Evolutionary conservation across 495 filamentous ascomycete species (phyloP).

Genomic region (Daldinia bambusicola): DNA sequence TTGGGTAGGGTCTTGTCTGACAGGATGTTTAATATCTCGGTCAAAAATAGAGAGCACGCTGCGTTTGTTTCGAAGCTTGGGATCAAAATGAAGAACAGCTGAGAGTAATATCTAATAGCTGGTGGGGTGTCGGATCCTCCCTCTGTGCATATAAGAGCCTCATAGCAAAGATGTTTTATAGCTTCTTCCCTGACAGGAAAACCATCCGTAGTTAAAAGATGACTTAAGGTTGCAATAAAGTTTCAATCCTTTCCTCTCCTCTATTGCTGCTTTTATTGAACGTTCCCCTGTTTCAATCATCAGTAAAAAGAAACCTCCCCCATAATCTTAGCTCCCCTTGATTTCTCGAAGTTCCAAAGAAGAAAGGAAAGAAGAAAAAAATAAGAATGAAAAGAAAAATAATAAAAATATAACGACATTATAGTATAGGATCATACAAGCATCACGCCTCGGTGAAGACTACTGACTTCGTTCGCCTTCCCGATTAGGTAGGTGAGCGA

Average conservation of each 20-base stretch:
- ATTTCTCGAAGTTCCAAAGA: not conserved
- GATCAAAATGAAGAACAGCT: too few relatives aligned
- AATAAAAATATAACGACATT: not conserved
- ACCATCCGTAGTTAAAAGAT: too few relatives aligned
- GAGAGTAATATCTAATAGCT: too few relatives aligned
- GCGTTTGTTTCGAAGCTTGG: too few relatives aligned
- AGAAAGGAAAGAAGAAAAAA: not conserved
- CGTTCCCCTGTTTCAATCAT: not conserved
- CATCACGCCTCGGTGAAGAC: conserved; percentile 12
- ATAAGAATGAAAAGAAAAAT: too few relatives aligned
- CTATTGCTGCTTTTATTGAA: not conserved
- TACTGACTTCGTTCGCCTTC: conserved; percentile 3
- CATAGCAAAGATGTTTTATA: not conserved
- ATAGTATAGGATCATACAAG: conserved; percentile 1
- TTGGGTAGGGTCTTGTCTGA: too few relatives aligned
- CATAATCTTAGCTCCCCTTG: not conserved
- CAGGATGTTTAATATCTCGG: too few relatives aligned
- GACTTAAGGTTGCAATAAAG: not conserved
- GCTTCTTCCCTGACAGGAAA: not conserved
- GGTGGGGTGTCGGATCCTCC: not conserved
- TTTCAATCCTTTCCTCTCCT: not conserved
- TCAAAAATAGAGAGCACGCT: too few relatives aligned
- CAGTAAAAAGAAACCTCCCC: not conserved
- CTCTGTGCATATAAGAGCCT: not conserved
- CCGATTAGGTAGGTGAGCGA: conserved; percentile 31